A percentile compares a stretch with the other conserved stretches of the same genome.
These are phyloP conservation scores for Plasmodium relictum DNA, from an alignment of 169 alveolate genomes.

Conservation along the genomic window DNA sequence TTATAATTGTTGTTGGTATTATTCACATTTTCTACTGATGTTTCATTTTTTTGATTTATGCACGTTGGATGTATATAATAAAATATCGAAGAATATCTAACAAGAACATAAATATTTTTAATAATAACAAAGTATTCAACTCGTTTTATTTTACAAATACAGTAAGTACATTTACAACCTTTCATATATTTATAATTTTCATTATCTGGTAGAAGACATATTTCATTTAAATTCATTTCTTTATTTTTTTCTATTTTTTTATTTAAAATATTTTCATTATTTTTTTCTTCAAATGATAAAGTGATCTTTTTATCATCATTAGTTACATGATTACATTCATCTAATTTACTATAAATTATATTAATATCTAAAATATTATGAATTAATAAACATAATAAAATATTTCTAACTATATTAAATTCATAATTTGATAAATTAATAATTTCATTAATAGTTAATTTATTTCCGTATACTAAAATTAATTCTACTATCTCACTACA, in stretches of 20 bases:
- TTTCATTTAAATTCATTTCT: constrained; percentile 6
- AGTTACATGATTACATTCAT: constrained; percentile 41
- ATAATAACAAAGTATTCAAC: constrained; percentile 68
- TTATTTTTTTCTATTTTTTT: background rate
- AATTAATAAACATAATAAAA: constrained; percentile 42
- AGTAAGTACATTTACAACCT: constrained; percentile 50
- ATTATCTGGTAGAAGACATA: constrained; percentile 10
- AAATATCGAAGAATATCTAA: constrained; percentile 59
- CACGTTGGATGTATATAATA: constrained; percentile 68
- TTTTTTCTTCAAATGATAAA: background rate
- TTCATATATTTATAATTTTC: constrained; percentile 60
- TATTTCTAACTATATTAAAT: constrained; percentile 39
- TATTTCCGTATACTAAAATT: constrained; percentile 61
- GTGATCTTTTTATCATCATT: background rate
- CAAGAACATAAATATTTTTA: constrained; percentile 42
- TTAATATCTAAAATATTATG: constrained; percentile 47
- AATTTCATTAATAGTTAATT: constrained; percentile 48
- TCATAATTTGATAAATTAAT: constrained; percentile 58
- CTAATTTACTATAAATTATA: constrained; percentile 29
- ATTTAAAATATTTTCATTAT: background rate
- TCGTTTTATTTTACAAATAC: constrained; percentile 61
- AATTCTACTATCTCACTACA: constrained; percentile 64
- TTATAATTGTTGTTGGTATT: background rate
- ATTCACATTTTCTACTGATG: background rate
- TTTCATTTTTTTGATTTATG: background rate